Evolutionary conservation across 768 basidiomycete species (phyloP).

Genomic region (Suillus fuscotomentosus): DNA sequence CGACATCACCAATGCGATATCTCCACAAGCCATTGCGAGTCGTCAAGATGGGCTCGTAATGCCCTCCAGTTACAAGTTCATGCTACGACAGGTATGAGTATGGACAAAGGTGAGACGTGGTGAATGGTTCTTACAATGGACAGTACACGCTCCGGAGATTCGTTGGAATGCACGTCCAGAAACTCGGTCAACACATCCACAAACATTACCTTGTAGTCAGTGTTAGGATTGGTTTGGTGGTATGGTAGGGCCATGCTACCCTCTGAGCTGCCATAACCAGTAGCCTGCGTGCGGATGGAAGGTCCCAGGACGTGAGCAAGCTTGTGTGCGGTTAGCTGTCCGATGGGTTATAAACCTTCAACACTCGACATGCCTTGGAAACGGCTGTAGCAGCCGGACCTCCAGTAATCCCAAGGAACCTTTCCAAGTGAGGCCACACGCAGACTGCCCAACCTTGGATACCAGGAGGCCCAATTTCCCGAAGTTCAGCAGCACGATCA

Average conservation of each 20-base stretch:
- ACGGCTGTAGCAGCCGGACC: conserved; percentile 5
- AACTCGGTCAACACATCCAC: conserved; percentile 3
- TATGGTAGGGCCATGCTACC: conserved; percentile 1
- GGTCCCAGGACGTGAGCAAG: conserved; percentile 7
- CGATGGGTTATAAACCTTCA: neutral
- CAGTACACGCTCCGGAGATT: neutral
- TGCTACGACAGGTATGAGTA: neutral
- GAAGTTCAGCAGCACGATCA: conserved; percentile 8
- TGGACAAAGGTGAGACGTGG: neutral
- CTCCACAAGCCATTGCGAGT: conserved; percentile 13
- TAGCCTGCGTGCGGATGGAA: conserved; percentile 1
- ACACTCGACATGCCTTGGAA: neutral
- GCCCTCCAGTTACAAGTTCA: conserved; percentile 4
- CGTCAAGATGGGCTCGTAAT: conserved; percentile 10
- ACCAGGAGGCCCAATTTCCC: neutral
- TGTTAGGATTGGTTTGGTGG: neutral
- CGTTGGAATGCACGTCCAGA: neutral
- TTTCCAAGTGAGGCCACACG: conserved; percentile 7
- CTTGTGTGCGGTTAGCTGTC: neutral
- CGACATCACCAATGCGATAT: conserved; percentile 9
- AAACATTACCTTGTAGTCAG: neutral
- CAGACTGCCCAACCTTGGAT: conserved; percentile 2
- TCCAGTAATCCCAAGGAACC: conserved; percentile 4
- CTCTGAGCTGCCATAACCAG: conserved; percentile 3
- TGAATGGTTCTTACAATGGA: neutral